Base-by-base conservation (phyloP, 345 rosid species). In the Boechera stricta region DNA sequence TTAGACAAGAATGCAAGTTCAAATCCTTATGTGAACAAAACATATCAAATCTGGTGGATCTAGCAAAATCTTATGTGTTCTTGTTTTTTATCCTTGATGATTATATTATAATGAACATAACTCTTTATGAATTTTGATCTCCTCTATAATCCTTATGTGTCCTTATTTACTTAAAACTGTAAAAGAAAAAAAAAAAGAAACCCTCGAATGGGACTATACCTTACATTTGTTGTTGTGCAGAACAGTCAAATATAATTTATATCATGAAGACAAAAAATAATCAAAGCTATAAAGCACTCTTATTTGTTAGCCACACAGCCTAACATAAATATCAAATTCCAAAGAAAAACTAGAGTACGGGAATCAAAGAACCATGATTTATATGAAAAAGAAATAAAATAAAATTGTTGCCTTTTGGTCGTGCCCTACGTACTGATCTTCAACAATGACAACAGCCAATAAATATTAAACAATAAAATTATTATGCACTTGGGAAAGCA, bases 401-500 rank as follows among this genome's bases (percentile, higher is more conserved):
- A 21, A 21, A 21, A 21, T 21, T 21, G 24, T 21, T 56, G 11
- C 41, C 1, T 56, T 26, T 57, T 57, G 42, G 64, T 42, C 73
- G 64, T 69, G 64, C 11, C 44, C 18, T 28, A 28, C 29, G 24
- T n/a, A 5, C 9, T 56, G 65, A 21, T 56, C 55, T 2, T 56
- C 54, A 35, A 32, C 44, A 56, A 44, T 31, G 18, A 57, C 42
- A 70, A 12, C 18, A 28, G 31, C 32, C 21, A 31, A 31, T 57
- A 38, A 13, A 55, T 56, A 26, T 52, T 24, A 11, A 48, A 48
- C 28, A 36, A 54, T 52, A 38, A 13, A 53, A 15, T 54, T 42
- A 69, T 70, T 57, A 44, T 18, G 32, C 54, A 57, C 38, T 44
- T 31, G 13, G 24, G 31, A 18, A 42, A 70, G 36, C 48, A 33